Conservation (phyloP, 2,329 filamentous ascomycete species). For the Penicillium sp. region DNA sequence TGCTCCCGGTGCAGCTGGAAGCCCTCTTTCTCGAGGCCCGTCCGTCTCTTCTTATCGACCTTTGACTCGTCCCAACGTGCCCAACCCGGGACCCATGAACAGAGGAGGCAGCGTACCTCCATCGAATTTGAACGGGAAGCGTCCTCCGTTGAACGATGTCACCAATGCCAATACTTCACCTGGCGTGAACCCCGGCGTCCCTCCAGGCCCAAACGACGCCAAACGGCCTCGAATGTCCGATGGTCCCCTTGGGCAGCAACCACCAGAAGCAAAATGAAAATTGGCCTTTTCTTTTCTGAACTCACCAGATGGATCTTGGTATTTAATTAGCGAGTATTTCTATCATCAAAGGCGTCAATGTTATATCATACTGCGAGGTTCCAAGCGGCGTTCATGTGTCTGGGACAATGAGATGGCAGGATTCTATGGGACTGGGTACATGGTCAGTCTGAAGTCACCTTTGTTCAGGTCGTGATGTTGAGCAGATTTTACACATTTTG, state of each 20-base stretch:
- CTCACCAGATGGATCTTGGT: background rate
- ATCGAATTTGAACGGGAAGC: constrained; percentile 38
- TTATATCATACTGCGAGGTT: background rate
- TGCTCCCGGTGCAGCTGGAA: constrained; percentile 29
- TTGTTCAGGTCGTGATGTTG: background rate
- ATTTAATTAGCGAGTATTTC: constrained; percentile 10
- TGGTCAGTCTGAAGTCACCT: background rate
- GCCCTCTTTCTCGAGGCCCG: constrained; percentile 33
- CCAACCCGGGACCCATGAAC: constrained; percentile 18
- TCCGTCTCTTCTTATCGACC: constrained; percentile 43
- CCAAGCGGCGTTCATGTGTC: constrained; percentile 2
- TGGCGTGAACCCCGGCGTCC: constrained; percentile 18
- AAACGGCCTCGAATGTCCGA: constrained; percentile 32
- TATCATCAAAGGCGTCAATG: constrained; percentile 4
- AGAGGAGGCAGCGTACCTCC: constrained; percentile 22
- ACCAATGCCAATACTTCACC: constrained; percentile 36
- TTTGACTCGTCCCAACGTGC: constrained; percentile 40
- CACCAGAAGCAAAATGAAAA: constrained; percentile 17
- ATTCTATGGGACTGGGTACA: no score
- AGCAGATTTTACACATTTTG: background rate
- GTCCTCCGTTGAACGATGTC: constrained; percentile 44
- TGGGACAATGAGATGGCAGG: background rate
- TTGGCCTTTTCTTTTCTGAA: background rate
- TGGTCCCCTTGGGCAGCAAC: constrained; percentile 12
- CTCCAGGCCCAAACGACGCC: constrained; percentile 27